Evolutionary conservation across 129 eudicot genomes (phyloP), one percentile per base, ranked within the genome.

Genomic region (Centaurea solstitialis): DNA sequence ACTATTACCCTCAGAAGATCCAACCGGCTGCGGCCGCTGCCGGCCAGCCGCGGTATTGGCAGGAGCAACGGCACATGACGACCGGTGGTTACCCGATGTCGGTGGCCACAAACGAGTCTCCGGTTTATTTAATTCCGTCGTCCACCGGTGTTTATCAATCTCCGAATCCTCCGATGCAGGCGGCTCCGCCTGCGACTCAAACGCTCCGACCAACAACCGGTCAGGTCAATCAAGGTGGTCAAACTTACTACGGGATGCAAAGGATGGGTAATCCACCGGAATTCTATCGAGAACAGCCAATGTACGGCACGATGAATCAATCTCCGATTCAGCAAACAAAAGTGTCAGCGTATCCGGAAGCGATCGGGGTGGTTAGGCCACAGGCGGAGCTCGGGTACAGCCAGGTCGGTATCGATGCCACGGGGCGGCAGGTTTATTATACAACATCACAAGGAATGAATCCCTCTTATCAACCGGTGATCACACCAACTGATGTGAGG

Each of bases 381-480:
- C 71, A 18, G 62, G 78, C 59, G n/a, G 88, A 84, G 53, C 75
- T 57, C 2, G 81, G 83, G 21, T 83, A 79, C 7, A 76, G 85
- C 45, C 87, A 83, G 74, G 85, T 86, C 2, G 82, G 87, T 0
- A 75, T 84, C 28, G 90, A 87, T 57, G 86, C 85, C 4, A 78
- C 83, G 9, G 90, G 90, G 41, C 74, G 90, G 76, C 87, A 87
- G 73, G 84, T 87, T 28, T 87, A 73, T 75, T 87, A 84, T 41
- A 74, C 87, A 1, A 69, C 77, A 7, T 41, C 88, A 23, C 76
- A 80, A 26, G 80, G 87, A 26, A 72, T 74, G 73, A 72, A 64
- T 9, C 64, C 85, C 5, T 61, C 70, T 72, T 87, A 80, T 72
- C 90, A 87, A 81, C 81, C 79, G 73, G 81, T 62, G 79, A 76